These are phyloP conservation scores for Collybia sp. DNA, from an alignment of 768 basidiomycete species.

Conservation along the genomic window DNA sequence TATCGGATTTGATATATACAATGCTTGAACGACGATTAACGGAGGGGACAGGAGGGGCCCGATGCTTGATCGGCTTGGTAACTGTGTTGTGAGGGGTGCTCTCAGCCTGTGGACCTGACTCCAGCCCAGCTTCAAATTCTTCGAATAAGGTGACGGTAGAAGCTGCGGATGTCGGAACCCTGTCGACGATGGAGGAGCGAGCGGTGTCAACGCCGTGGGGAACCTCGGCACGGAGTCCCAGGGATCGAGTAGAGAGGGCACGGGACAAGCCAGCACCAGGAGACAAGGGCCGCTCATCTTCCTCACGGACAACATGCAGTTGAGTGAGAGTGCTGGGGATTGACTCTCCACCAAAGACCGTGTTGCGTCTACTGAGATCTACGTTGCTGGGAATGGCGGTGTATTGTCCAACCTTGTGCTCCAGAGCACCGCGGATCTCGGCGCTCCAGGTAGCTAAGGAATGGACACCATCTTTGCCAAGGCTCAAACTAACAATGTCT, in stretches of 20 bases:
- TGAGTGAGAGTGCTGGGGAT: slow-evolving; percentile 25
- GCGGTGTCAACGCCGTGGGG: slow-evolving; percentile 44
- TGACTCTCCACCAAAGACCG: slow-evolving; percentile 39
- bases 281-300: slow-evolving; percentile 24
- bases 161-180: slow-evolving; percentile 45
- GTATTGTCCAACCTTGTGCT: slow-evolving; percentile 35
- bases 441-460: slow-evolving; percentile 46
- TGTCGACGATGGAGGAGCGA: slow-evolving; percentile 43
- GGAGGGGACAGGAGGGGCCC: slow-evolving; percentile 31
- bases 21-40: slow-evolving; percentile 51
- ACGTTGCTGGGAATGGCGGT: slow-evolving; percentile 33
- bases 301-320: slow-evolving; percentile 36
- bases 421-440: slow-evolving; percentile 49
- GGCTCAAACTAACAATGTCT: slow-evolving; percentile 43
- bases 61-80: slow-evolving; percentile 25
- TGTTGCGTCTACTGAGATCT: slow-evolving; percentile 40
- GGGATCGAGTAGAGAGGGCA: slow-evolving; percentile 37
- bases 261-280: slow-evolving; percentile 20
- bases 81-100: slow-evolving; percentile 59
- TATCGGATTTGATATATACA: slow-evolving; percentile 59
- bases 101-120: slow-evolving; percentile 48
- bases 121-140: slow-evolving; percentile 36
- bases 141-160: slow-evolving; percentile 64
- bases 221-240: slow-evolving; percentile 46
- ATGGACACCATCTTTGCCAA: slow-evolving; percentile 55